These are phyloP conservation scores for Lathyrus tuberosus DNA, from an alignment of 306 rosid genomes.

Conservation along the genomic window DNA sequence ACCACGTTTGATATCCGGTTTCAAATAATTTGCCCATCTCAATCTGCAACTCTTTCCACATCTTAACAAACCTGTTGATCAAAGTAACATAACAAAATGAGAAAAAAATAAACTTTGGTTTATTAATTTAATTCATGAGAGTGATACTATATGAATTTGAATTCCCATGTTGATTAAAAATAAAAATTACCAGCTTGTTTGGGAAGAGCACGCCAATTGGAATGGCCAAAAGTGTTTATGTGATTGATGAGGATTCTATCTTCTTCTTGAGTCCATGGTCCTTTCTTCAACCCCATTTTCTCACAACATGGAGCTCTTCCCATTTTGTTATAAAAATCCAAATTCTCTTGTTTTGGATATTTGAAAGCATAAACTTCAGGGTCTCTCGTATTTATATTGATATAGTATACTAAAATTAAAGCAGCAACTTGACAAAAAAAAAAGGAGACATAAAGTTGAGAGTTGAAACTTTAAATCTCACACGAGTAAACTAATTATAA, in stretches of 20 bases:
- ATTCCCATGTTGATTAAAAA: not conserved
- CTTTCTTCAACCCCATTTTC: slow-evolving; percentile 94
- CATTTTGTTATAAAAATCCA: slow-evolving; percentile 45
- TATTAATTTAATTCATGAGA: not conserved
- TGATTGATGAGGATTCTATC: slow-evolving; percentile 66
- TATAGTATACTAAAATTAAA: not conserved
- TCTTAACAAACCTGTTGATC: slow-evolving; percentile 62
- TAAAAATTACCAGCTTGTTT: slow-evolving; percentile 67
- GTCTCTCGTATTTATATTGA: slow-evolving; percentile 17
- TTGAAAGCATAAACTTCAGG: not conserved
- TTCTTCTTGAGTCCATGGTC: slow-evolving; percentile 88
- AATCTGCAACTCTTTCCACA: slow-evolving; percentile 96
- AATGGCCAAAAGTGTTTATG: slow-evolving; percentile 67
- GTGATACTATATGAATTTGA: not conserved
- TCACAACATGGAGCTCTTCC: slow-evolving; percentile 93
- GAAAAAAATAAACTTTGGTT: slow-evolving; percentile 3
- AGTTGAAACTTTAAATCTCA: slow-evolving; percentile 24
- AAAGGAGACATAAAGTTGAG: slow-evolving; percentile 14
- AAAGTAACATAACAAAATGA: not conserved
- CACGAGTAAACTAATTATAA: not conserved
- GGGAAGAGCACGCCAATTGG: slow-evolving; percentile 95
- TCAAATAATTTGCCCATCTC: slow-evolving; percentile 78
- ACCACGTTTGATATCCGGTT: slow-evolving; percentile 92
- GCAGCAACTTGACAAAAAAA: not conserved
- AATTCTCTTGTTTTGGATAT: slow-evolving; percentile 21